A percentile compares a stretch with the other conserved stretches of the same genome.
Conservation (phyloP, 1,284 basidiomycete genomes). For the Tausonia pullulans region DNA sequence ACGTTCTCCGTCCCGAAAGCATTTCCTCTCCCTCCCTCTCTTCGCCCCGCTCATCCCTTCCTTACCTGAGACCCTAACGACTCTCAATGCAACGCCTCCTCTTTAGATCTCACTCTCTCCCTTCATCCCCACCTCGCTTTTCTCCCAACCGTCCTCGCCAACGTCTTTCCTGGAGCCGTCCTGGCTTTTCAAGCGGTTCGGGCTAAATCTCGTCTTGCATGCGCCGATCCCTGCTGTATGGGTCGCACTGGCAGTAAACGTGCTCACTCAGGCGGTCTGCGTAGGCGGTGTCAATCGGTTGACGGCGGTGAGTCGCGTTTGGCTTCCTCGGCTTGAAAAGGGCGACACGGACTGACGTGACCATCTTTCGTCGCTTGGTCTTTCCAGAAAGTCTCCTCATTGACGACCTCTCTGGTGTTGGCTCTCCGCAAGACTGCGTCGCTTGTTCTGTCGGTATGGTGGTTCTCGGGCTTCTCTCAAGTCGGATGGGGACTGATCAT, state of each 20-base stretch:
- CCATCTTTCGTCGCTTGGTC: neutral
- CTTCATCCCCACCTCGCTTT: slow-evolving; percentile 19
- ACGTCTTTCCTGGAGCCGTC: neutral
- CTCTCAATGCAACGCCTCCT: slow-evolving; percentile 27
- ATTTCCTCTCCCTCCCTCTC: slow-evolving; percentile 56
- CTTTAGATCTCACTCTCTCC: slow-evolving; percentile 16
- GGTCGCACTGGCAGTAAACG: slow-evolving; percentile 60
- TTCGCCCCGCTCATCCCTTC: slow-evolving; percentile 54
- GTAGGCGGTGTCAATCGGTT: slow-evolving; percentile 79
- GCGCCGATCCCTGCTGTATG: slow-evolving; percentile 51
- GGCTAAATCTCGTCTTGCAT: slow-evolving; percentile 9
- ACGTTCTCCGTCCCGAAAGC: too few species aligned
- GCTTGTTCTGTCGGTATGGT: slow-evolving; percentile 46
- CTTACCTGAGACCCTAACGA: slow-evolving; percentile 38
- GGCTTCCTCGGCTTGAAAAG: too few species aligned
- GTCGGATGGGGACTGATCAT: slow-evolving; percentile 25
- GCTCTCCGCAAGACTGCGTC: slow-evolving; percentile 83
- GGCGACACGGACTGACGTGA: neutral
- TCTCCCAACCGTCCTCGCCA: slow-evolving; percentile 18
- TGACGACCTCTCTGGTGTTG: slow-evolving; percentile 77
- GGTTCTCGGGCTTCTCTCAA: slow-evolving; percentile 7
- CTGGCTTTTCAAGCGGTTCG: slow-evolving; percentile 1
- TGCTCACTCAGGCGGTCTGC: slow-evolving; percentile 75
- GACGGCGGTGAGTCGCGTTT: slow-evolving; percentile 43
- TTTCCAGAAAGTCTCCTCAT: slow-evolving; percentile 47